Evolutionary conservation across 1,284 basidiomycete genomes (phyloP).

Genomic region (Cystobasidium pallidum): DNA sequence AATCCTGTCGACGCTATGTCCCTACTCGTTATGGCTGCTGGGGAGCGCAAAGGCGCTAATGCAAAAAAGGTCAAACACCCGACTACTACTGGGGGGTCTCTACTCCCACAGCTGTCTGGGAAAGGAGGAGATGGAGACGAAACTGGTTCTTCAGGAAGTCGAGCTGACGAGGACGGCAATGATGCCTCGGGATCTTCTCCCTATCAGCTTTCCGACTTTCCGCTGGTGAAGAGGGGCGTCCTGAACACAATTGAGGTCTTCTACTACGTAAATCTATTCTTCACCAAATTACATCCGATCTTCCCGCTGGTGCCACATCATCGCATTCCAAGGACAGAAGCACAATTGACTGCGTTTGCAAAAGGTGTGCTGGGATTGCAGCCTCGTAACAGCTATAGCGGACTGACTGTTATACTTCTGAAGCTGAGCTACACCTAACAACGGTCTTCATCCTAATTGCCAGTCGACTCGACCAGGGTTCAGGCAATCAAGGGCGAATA

Average conservation of each 20-base stretch:
- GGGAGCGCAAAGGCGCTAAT: constrained; percentile 18
- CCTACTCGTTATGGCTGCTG: constrained; percentile 39
- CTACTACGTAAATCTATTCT: constrained; percentile 56
- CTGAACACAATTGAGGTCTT: constrained; percentile 54
- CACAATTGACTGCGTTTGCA: constrained; percentile 57
- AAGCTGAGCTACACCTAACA: constrained; percentile 57
- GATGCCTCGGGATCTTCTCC: neutral
- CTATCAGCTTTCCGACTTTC: constrained; percentile 51
- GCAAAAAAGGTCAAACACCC: constrained; percentile 6
- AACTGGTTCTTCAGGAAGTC: neutral
- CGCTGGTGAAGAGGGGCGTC: constrained; percentile 57
- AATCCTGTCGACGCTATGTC: constrained; percentile 45
- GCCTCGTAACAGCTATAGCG: neutral
- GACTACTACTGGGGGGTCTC: neutral
- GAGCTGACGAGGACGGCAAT: constrained; percentile 13
- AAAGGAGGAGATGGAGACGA: constrained; percentile 14
- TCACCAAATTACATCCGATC: constrained; percentile 58
- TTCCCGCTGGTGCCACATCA: constrained; percentile 58
- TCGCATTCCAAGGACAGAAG: constrained; percentile 56
- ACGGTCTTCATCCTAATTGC: constrained; percentile 59
- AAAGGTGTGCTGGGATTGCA: neutral
- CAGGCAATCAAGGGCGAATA: constrained; percentile 24
- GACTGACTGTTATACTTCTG: neutral
- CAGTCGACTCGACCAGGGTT: constrained; percentile 54
- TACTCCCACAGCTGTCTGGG: neutral